A percentile compares a stretch with the other conserved stretches of the same genome.
These are phyloP conservation scores for Rhodotorula mucilaginosa DNA, from an alignment of 1,284 basidiomycete genomes.

Conservation along the genomic window DNA sequence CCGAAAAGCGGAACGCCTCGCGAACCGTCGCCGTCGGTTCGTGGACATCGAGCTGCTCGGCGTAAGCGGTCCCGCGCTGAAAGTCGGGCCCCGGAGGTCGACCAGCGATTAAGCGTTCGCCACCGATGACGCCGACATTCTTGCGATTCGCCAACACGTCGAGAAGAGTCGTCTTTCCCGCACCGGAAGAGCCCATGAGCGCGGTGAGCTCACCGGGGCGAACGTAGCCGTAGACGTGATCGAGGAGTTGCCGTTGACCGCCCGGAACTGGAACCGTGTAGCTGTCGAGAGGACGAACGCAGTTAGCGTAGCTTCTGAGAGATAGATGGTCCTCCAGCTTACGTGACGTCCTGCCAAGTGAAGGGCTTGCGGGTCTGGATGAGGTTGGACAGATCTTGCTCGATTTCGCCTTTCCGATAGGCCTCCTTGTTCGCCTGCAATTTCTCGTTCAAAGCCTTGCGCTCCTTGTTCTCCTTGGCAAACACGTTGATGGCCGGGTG, in stretches of 20 bases:
- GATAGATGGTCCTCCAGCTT: not conserved
- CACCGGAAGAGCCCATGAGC: slow-evolving; percentile 71
- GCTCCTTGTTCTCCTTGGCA: slow-evolving; percentile 45
- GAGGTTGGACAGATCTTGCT: slow-evolving; percentile 41
- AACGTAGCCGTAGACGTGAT: slow-evolving; percentile 79
- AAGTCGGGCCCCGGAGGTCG: slow-evolving; percentile 68
- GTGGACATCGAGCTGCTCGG: slow-evolving; percentile 34
- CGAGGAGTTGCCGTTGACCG: slow-evolving; percentile 45
- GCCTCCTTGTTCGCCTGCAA: slow-evolving; percentile 39
- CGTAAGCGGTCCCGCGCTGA: slow-evolving; percentile 61
- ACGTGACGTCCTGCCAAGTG: slow-evolving; percentile 48
- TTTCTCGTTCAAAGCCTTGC: slow-evolving; percentile 42
- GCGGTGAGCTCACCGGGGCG: slow-evolving; percentile 64
- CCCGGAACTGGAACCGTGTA: slow-evolving; percentile 56
- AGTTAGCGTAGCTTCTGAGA: too few relatives aligned
- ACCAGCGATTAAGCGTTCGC: slow-evolving; percentile 76
- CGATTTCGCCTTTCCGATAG: slow-evolving; percentile 39
- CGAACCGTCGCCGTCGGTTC: slow-evolving; percentile 59
- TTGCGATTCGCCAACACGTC: slow-evolving; percentile 79
- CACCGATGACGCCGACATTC: slow-evolving; percentile 74
- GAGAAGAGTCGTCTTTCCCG: slow-evolving; percentile 56
- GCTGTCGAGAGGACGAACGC: slow-evolving; percentile 28
- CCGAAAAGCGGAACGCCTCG: slow-evolving; percentile 79
- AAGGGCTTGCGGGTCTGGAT: slow-evolving; percentile 47
- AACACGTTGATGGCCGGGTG: slow-evolving; percentile 47